Evolutionary conservation across 768 basidiomycete species (phyloP).

Genomic region (Psilocybe cubensis): DNA sequence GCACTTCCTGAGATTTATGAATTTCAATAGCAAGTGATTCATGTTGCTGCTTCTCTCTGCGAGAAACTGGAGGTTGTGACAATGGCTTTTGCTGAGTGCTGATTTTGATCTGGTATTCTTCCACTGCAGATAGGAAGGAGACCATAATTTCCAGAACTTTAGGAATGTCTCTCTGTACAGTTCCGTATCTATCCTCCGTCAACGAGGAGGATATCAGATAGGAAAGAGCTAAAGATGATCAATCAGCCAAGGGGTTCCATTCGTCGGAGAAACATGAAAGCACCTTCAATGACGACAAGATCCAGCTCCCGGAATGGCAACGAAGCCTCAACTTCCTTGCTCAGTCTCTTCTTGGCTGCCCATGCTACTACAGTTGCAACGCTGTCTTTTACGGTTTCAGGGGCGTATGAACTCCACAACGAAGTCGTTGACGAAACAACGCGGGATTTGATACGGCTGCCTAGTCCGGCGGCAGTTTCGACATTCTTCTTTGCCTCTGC

Average conservation of each 20-base stretch:
- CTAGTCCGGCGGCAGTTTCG: constrained; percentile 11
- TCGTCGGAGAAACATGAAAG: not conserved
- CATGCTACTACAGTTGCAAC: constrained; percentile 38
- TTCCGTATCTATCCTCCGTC: constrained; percentile 79
- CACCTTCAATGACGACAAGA: constrained; percentile 66
- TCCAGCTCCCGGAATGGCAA: constrained; percentile 68
- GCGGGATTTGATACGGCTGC: constrained; percentile 9
- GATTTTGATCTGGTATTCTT: constrained; percentile 64
- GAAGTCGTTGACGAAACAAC: not conserved
- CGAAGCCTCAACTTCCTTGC: constrained; percentile 54
- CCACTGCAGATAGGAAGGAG: constrained; percentile 66
- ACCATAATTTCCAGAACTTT: constrained; percentile 79
- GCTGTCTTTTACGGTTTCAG: constrained; percentile 30
- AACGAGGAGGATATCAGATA: constrained; percentile 73
- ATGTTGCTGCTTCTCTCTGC: constrained; percentile 38
- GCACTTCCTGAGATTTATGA: constrained; percentile 54
- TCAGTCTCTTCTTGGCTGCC: constrained; percentile 62
- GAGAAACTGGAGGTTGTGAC: constrained; percentile 34
- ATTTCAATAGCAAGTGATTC: constrained; percentile 52
- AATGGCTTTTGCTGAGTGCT: constrained; percentile 41
- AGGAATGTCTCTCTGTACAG: constrained; percentile 85
- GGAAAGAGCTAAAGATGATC: constrained; percentile 55
- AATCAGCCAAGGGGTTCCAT: not conserved
- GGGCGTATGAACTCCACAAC: constrained; percentile 28
- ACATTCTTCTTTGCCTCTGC: constrained; percentile 25